Percentiles rank a stretch among this genome's conserved stretches.
These are phyloP conservation scores for Aphanocladium album DNA, from an alignment of 2,329 filamentous ascomycete species.

Conservation along the genomic window DNA sequence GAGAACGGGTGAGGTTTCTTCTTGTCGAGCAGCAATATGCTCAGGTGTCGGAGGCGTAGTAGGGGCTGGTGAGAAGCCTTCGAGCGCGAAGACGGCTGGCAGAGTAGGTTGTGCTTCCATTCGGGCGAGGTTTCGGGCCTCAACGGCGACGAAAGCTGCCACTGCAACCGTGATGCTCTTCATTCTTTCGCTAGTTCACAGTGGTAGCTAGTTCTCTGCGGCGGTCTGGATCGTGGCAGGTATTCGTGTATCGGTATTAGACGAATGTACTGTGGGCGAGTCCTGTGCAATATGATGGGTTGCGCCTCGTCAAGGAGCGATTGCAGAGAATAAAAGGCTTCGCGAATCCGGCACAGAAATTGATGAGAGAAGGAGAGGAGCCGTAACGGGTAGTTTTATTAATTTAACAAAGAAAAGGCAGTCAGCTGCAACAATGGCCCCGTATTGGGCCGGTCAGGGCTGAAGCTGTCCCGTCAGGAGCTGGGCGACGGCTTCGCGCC, in stretches of 20 bases:
- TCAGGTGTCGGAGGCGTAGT: conserved; percentile 23
- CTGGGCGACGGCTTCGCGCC: background rate
- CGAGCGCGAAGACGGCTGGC: conserved; percentile 7
- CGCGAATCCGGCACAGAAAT: background rate
- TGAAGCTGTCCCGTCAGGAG: conserved; percentile 1
- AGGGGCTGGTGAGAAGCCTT: conserved; percentile 9
- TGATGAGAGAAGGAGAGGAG: background rate
- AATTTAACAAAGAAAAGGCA: background rate
- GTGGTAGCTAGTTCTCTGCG: background rate
- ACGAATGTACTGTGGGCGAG: background rate
- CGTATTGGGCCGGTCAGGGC: conserved; percentile 1
- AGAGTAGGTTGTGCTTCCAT: conserved; percentile 8
- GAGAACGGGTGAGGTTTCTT: conserved; percentile 22
- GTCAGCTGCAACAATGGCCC: conserved; percentile 4
- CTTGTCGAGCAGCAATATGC: conserved; percentile 27
- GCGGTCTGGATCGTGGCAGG: background rate
- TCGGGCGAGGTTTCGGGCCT: background rate
- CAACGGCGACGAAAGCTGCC: background rate
- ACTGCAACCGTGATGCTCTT: background rate
- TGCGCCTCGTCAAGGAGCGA: background rate
- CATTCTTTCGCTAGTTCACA: background rate
- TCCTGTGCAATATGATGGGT: background rate
- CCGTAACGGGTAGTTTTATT: background rate
- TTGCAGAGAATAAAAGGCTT: background rate
- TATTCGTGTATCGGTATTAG: background rate